phyloP scores from a whole-genome alignment of 805 yeast species.

The Candida ipomoeae region DNA sequence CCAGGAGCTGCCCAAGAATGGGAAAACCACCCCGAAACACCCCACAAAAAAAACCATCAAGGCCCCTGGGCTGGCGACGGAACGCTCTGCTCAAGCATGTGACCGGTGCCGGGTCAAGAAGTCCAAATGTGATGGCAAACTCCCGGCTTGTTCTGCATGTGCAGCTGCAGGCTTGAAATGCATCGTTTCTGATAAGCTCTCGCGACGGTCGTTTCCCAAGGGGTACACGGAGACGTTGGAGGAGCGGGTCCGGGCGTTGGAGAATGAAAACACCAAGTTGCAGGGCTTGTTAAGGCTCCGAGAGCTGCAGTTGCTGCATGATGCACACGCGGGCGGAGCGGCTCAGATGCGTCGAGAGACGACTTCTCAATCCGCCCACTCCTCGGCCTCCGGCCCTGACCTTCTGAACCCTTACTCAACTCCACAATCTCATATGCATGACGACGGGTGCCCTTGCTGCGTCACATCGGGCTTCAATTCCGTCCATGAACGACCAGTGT shows the following conservation, averaged over 20 bases:
- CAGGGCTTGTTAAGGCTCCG: constrained; percentile 59
- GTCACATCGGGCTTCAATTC: constrained; percentile 30
- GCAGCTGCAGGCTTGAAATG: constrained; percentile 83
- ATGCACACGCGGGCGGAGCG: background rate
- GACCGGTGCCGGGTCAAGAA: constrained; percentile 83
- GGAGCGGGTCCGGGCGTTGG: constrained; percentile 81
- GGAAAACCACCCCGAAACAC: background rate
- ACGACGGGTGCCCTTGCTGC: constrained; percentile 50
- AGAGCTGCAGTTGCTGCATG: constrained; percentile 48
- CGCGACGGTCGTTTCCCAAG: constrained; percentile 82
- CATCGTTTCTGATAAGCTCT: constrained; percentile 79
- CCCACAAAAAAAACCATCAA: constrained; percentile 43
- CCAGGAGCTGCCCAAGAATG: background rate
- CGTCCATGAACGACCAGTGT: constrained; percentile 60
- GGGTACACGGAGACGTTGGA: constrained; percentile 91
- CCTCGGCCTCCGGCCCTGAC: constrained; percentile 1
- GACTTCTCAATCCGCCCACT: background rate
- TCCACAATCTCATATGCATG: constrained; percentile 20
- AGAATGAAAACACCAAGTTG: constrained; percentile 71
- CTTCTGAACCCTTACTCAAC: constrained; percentile 3
- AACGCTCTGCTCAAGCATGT: constrained; percentile 85
- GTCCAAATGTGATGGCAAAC: constrained; percentile 72
- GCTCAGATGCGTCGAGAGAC: constrained; percentile 2
- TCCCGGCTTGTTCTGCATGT: constrained; percentile 73
- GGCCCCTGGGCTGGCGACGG: constrained; percentile 62